phyloP scores from a whole-genome alignment of 306 rosid species.

The Citrullus mucosospermus region DNA sequence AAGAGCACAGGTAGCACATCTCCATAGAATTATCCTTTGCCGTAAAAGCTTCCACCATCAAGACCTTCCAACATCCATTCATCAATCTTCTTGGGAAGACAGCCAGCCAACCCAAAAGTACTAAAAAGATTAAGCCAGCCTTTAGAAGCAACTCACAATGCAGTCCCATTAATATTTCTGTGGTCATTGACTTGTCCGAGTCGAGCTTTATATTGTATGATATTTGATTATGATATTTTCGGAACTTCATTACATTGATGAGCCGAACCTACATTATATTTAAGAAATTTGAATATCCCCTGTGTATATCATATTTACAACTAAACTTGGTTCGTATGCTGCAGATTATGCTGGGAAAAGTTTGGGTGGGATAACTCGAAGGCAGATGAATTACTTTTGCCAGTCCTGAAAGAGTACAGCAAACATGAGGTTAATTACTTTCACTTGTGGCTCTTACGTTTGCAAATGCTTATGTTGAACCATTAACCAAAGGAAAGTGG shows the following conservation, averaged over 20 bases:
- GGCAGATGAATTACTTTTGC: conserved; percentile 75
- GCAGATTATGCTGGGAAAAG: conserved; percentile 92
- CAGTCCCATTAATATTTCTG: background rate
- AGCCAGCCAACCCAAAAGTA: too few species aligned
- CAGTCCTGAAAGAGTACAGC: conserved; percentile 75
- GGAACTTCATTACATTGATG: background rate
- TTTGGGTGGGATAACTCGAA: conserved; percentile 82
- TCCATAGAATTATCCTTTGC: too few species aligned
- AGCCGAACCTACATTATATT: background rate
- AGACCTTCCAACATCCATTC: too few species aligned
- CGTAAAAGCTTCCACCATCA: too few species aligned
- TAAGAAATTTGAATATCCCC: background rate
- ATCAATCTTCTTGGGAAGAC: too few species aligned
- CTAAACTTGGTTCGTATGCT: conserved; percentile 6
- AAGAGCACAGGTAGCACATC: too few species aligned
- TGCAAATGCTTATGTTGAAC: background rate
- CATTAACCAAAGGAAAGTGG: background rate
- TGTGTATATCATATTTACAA: background rate
- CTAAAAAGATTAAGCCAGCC: too few species aligned
- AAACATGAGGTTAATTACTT: conserved; percentile 56
- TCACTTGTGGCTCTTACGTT: background rate
- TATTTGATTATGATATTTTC: background rate
- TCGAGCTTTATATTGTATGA: background rate
- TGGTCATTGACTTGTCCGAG: background rate
- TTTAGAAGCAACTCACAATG: too few species aligned